Base-by-base conservation (phyloP, 1,284 basidiomycete species). In the Testicularia cyperi region DNA sequence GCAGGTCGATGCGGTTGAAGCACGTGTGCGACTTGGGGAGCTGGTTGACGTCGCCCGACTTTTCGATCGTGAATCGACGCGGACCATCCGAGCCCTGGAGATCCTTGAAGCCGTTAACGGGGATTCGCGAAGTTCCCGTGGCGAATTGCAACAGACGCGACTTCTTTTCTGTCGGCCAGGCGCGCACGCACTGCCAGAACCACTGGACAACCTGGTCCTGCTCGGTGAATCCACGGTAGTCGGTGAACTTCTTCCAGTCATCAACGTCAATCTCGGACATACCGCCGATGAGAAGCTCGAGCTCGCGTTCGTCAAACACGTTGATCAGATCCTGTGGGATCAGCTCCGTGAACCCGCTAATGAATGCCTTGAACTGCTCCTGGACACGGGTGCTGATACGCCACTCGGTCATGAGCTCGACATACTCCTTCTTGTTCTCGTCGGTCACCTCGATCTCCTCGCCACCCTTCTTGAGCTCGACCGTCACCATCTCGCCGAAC, bases 81-180 rank as follows among this genome's bases (percentile, higher is more conserved):
- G 95, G 94, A 1, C 94, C 94, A 77, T 98, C 94, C 1, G 90
- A 92, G 6, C 94, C 94, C 79, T 97, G 94, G 21, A 99, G 80
- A 72, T 98, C 95, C 78, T 97, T 97, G 83, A 98, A 98, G 1
- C 95, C 95, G 78, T 96, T 96, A 77, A 98, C 95, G 5, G 95
- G 95, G 46, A 98, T 91, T 67, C 94, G 83, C 25, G 89, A 92
- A 8, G 95, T 98, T 30, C 95, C 95, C 5, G 95, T 98, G 6
- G 92, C 92, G 78, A 99, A 97, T 78, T 98, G 94, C 38, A 76
- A 57, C 48, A 97, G 80, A 8, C 94, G 86, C 35, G 88, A 89
- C 80, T 97, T 96, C 78, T 91, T 86, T 79, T 98, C 95, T 0
- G 91, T 83, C 6, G 94, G 92, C 94, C 94, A 98, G 40, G 86